phyloP scores from a whole-genome alignment of 176 grass and related monocot genomes.

The Aegilops sharonensis region DNA sequence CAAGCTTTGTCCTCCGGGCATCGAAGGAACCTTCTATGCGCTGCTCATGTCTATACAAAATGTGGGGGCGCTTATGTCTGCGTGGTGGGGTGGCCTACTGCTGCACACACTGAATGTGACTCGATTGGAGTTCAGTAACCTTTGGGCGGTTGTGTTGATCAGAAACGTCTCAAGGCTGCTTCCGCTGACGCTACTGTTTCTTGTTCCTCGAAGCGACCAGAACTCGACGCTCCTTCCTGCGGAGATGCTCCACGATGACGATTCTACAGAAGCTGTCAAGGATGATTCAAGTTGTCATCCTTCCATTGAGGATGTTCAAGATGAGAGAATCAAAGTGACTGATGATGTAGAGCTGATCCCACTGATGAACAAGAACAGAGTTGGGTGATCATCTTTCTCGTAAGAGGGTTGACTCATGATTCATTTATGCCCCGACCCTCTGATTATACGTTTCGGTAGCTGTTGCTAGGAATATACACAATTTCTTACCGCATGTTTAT shows the following conservation, averaged over 20 bases:
- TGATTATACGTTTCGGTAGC: not conserved
- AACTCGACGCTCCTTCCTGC: constrained; percentile 49
- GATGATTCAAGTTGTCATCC: not conserved
- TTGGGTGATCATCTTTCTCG: not conserved
- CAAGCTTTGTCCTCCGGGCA: constrained; percentile 70
- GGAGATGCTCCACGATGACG: constrained; percentile 37
- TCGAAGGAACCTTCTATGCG: constrained; percentile 86
- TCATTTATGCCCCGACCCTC: not conserved
- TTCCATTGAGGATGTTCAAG: not conserved
- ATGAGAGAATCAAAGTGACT: not conserved
- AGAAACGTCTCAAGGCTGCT: constrained; percentile 60
- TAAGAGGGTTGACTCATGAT: not conserved
- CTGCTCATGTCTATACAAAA: constrained; percentile 91
- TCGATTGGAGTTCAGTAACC: constrained; percentile 61
- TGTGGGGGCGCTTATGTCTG: constrained; percentile 56
- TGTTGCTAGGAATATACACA: not conserved
- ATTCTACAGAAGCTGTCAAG: constrained; percentile 35
- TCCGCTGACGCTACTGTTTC: constrained; percentile 61
- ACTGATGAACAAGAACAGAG: constrained; percentile 23
- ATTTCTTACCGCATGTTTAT: not conserved
- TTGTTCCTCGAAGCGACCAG: constrained; percentile 61
- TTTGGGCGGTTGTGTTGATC: constrained; percentile 69
- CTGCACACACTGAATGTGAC: constrained; percentile 73
- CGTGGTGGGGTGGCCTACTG: constrained; percentile 75
- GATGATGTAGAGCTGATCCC: constrained; percentile 42